phyloP scores from a whole-genome alignment of 805 yeast genomes.

The Spathaspora sp. region DNA sequence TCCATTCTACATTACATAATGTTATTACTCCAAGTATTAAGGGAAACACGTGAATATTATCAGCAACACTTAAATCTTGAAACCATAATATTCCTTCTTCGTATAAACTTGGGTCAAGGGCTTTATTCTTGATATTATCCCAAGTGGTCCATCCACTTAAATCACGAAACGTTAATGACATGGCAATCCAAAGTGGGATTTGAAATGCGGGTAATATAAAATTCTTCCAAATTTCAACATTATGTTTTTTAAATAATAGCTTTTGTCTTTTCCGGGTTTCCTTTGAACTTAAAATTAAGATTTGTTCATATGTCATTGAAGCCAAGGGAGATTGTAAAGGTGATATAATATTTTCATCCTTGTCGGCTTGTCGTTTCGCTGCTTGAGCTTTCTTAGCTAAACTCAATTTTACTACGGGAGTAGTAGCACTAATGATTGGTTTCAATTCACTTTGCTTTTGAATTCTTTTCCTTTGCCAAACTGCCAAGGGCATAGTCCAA shows the following conservation, averaged over 20 bases:
- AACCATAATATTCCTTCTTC: constrained; percentile 61
- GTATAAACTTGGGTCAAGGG: constrained; percentile 48
- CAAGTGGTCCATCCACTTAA: constrained; percentile 65
- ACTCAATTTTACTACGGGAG: constrained; percentile 65
- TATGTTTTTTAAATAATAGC: constrained; percentile 57
- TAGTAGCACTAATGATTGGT: constrained; percentile 70
- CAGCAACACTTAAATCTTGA: constrained; percentile 54
- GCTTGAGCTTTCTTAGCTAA: constrained; percentile 46
- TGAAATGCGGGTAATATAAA: constrained; percentile 73
- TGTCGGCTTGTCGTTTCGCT: constrained; percentile 22
- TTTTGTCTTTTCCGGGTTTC: constrained; percentile 78
- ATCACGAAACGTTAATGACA: constrained; percentile 72
- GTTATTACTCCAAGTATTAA: constrained; percentile 66
- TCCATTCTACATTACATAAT: constrained; percentile 80
- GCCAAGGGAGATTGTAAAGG: constrained; percentile 24
- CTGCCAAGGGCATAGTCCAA: constrained; percentile 76
- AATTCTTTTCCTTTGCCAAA: constrained; percentile 64
- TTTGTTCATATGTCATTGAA: constrained; percentile 70
- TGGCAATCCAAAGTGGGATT: constrained; percentile 80
- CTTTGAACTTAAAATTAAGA: constrained; percentile 66
- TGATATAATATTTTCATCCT: constrained; percentile 14
- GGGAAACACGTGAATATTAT: constrained; percentile 66
- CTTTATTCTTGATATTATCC: constrained; percentile 38
- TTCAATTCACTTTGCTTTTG: constrained; percentile 68
- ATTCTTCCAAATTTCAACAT: constrained; percentile 80